phyloP scores from a whole-genome alignment of 345 rosid species.

The Zanthoxylum bungeanum region DNA sequence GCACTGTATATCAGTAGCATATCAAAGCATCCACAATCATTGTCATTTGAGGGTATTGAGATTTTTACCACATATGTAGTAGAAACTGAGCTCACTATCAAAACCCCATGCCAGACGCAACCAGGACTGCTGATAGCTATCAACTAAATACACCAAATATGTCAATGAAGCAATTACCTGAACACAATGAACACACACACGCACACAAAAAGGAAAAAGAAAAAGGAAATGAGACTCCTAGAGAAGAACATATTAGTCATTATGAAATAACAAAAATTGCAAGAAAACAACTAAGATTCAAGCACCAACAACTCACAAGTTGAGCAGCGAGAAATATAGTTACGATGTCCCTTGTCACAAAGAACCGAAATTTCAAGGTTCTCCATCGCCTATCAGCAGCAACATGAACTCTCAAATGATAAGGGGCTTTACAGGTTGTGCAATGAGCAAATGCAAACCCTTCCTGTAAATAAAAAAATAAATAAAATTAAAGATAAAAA shows the following conservation, averaged over 20 bases:
- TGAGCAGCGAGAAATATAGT: conserved; percentile 93
- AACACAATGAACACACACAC: conserved; percentile 16
- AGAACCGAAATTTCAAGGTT: conserved; percentile 90
- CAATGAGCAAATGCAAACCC: conserved; percentile 99
- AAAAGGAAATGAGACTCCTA: not conserved
- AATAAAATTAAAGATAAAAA: conserved; percentile 10
- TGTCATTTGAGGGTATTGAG: conserved; percentile 21
- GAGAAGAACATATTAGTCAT: not conserved
- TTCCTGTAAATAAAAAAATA: conserved; percentile 62
- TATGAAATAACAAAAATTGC: not conserved
- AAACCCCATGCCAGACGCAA: conserved; percentile 89
- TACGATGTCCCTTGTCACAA: conserved; percentile 92
- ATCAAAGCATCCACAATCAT: not conserved
- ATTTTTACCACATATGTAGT: conserved; percentile 90
- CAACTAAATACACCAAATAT: conserved; percentile 79
- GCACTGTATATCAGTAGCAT: not conserved
- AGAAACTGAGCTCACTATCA: conserved; percentile 83
- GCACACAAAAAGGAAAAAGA: too few relatives aligned
- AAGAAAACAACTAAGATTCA: not conserved
- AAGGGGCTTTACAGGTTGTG: conserved; percentile 98
- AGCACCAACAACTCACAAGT: conserved; percentile 50
- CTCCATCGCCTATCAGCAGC: conserved; percentile 98
- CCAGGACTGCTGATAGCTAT: conserved; percentile 75
- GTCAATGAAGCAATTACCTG: conserved; percentile 92
- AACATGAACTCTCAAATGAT: conserved; percentile 94